Percentiles rank a stretch among this genome's conserved stretches.
phyloP scores from a whole-genome alignment of 305 asterid species.

The Solanum hybrid region DNA sequence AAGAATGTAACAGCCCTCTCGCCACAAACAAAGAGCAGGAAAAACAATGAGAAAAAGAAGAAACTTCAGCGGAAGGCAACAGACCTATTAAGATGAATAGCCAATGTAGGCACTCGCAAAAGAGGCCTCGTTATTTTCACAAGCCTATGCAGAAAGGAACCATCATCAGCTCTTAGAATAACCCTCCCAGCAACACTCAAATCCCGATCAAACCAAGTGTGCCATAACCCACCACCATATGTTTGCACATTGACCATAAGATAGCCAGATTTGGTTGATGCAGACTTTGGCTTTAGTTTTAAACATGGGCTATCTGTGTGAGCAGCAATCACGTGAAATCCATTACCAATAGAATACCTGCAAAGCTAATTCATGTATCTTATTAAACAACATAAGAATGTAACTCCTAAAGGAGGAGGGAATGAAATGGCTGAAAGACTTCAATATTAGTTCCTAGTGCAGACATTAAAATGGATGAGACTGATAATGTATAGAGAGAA shows the following conservation, averaged over 20 bases:
- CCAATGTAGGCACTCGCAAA: slow-evolving; percentile 87
- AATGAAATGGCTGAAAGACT: not conserved
- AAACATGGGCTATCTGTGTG: slow-evolving; percentile 98
- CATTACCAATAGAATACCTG: slow-evolving; percentile 83
- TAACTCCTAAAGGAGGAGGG: not conserved
- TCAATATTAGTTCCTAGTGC: not conserved
- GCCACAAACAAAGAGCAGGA: not conserved
- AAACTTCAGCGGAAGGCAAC: slow-evolving; percentile 11
- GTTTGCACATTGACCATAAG: slow-evolving; percentile 92
- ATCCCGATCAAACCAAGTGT: slow-evolving; percentile 97
- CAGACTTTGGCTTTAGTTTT: slow-evolving; percentile 88
- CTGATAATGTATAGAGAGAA: not conserved
- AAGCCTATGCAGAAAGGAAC: slow-evolving; percentile 74
- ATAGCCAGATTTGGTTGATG: slow-evolving; percentile 78
- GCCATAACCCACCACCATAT: slow-evolving; percentile 96
- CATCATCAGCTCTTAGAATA: slow-evolving; percentile 66
- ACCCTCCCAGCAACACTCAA: slow-evolving; percentile 94
- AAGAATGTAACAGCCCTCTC: not conserved
- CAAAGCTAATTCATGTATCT: slow-evolving; percentile 28
- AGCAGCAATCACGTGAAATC: slow-evolving; percentile 92
- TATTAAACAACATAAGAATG: slow-evolving; percentile 3
- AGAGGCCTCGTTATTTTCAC: slow-evolving; percentile 84
- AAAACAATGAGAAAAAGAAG: not conserved
- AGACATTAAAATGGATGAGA: not conserved
- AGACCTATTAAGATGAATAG: slow-evolving; percentile 90